These are phyloP conservation scores for Neonectria hederae DNA, from an alignment of 2,329 filamentous ascomycete genomes.

Conservation along the genomic window DNA sequence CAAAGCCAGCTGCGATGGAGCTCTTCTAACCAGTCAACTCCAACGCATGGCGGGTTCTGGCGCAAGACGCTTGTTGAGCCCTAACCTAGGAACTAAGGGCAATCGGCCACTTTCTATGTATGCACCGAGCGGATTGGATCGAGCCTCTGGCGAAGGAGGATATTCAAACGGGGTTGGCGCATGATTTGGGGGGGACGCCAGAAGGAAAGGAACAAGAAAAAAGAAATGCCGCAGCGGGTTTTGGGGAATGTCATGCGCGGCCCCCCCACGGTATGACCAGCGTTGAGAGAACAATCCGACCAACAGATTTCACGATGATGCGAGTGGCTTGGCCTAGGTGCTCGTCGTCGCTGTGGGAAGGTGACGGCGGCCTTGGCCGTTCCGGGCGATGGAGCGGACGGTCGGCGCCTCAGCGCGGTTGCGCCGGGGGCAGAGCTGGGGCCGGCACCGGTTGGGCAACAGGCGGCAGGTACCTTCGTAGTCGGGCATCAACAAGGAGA, in stretches of 20 bases:
- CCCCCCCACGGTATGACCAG: constrained; percentile 9
- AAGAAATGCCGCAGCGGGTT: constrained; percentile 20
- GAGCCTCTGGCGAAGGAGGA: neutral
- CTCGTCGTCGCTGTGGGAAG: neutral
- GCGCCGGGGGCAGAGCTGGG: neutral
- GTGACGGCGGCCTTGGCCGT: neutral
- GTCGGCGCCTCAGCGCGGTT: neutral
- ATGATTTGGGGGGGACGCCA: neutral
- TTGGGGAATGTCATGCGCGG: constrained; percentile 18
- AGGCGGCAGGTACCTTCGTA: neutral
- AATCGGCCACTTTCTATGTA: neutral
- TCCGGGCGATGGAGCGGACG: neutral
- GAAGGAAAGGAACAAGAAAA: constrained; percentile 1
- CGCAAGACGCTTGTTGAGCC: constrained; percentile 10
- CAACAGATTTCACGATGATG: neutral
- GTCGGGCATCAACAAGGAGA: constrained; percentile 15
- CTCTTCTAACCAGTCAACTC: constrained; percentile 19
- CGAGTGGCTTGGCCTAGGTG: neutral
- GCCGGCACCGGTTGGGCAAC: neutral
- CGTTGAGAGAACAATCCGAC: neutral
- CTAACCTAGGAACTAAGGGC: constrained; percentile 6
- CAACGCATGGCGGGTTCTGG: constrained; percentile 6
- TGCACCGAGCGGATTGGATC: neutral
- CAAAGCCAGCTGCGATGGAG: constrained; percentile 1
- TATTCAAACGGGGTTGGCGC: constrained; percentile 5